Evolutionary conservation across 192 early-diverging fungal species (phyloP), one percentile per base, ranked within the genome.

Genomic region (Mortierella hygrophila): DNA sequence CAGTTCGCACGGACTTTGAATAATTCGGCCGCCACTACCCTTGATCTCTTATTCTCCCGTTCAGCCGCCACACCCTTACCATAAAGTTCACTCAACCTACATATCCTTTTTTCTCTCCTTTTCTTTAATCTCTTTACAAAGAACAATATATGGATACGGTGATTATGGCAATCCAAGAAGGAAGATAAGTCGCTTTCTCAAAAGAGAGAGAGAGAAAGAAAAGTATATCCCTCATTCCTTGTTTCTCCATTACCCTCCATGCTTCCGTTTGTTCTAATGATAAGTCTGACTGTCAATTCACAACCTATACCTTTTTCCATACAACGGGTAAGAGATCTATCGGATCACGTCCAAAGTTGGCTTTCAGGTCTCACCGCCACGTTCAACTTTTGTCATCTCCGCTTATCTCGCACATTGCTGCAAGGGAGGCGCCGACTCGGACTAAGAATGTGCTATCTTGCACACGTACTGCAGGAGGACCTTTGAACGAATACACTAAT

Each of bases 1-100:
- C 35, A 35, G 60, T 29, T 65, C 60, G 60, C 60, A 65, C 60
- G 60, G 60, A 65, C 60, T 65, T 65, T 65, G 13, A 65, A 65
- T 15, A 29, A n/a, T 32, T 32, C 49, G 49, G 1, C 44, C 42
- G 46, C 47, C 4, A 40, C 38, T 40, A 40, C 4, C 18, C 49
- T 16, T 52, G 21, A 52, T 52, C 49, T 52, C 49, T 20, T 52
- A 13, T 46, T 46, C 44, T 52, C 18, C n/a, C 60, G 35, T 32
- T 65, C 60, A 65, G 3, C 29, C 29, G 26, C 60, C 44, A 52
- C 18, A n/a, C n/a, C n/a, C n/a, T n/a, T n/a, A n/a, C n/a, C n/a
- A n/a, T n/a, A n/a, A n/a, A n/a, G n/a, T n/a, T n/a, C n/a, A n/a
- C 49, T 52, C 49, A 52, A 21, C 5, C 16, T 52, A 20, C 16